A percentile compares a stretch with the other conserved stretches of the same genome.
phyloP scores from a whole-genome alignment of 1,139 yeast genomes.

The Saccharomyces uvarum region DNA sequence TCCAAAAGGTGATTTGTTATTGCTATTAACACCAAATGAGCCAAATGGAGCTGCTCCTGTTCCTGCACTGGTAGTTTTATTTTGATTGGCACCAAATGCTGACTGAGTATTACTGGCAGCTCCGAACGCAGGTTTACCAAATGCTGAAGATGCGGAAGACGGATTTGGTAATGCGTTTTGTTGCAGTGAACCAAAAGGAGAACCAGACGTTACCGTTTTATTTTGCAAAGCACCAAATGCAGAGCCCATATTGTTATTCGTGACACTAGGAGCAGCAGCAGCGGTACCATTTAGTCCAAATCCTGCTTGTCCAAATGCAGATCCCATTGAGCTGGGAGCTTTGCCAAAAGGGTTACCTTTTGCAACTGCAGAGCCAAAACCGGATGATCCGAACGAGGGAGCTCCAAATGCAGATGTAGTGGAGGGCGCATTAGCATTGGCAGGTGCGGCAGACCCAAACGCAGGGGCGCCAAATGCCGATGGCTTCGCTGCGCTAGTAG shows the following conservation, averaged over 20 bases:
- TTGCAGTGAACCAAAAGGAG: conserved; percentile 11
- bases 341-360: not conserved
- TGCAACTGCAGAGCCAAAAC: conserved; percentile 3
- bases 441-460: conserved; percentile 15
- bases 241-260: conserved; percentile 2
- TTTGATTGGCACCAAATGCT: conserved; percentile 3
- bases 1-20: conserved; percentile 7
- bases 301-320: not conserved
- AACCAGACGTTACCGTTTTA: not conserved
- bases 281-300: conserved; percentile 4
- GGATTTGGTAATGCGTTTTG: not conserved
- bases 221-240: conserved; percentile 9
- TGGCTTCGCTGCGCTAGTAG: not conserved
- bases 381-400: conserved; percentile 11
- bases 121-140: conserved; percentile 14
- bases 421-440: conserved; percentile 3
- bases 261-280: conserved; percentile 5
- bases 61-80: not conserved
- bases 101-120: not conserved
- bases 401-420: conserved; percentile 14
- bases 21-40: conserved; percentile 1
- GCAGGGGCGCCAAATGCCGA: conserved; percentile 23
- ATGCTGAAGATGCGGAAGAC: conserved; percentile 4
- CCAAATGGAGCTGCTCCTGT: conserved; percentile 5
- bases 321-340: not conserved